Evolutionary conservation across 768 basidiomycete genomes (phyloP).

Genomic region (Rhodocollybia butyracea): DNA sequence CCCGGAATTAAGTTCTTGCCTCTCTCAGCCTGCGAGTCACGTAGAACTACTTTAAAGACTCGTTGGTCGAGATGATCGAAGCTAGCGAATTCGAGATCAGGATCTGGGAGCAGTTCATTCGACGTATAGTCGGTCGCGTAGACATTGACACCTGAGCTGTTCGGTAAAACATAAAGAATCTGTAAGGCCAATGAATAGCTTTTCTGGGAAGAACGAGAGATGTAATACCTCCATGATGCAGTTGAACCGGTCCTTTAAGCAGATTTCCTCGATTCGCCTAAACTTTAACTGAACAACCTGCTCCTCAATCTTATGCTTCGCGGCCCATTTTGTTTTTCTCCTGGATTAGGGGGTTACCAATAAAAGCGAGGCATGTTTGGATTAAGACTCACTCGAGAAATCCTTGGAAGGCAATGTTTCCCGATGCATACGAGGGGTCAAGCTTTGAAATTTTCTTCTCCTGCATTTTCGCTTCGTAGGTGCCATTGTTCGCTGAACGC

Average conservation of each 20-base stretch:
- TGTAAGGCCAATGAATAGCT: slow-evolving; percentile 1
- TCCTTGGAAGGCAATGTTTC: slow-evolving; percentile 33
- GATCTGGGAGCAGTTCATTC: slow-evolving; percentile 38
- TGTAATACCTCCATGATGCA: slow-evolving; percentile 56
- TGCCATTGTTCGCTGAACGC: slow-evolving; percentile 31
- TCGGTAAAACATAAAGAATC: not conserved
- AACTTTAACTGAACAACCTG: slow-evolving; percentile 35
- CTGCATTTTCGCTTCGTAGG: slow-evolving; percentile 52
- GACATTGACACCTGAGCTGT: slow-evolving; percentile 21
- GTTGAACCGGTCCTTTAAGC: slow-evolving; percentile 41
- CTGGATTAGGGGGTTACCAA: slow-evolving; percentile 25
- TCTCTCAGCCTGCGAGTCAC: slow-evolving; percentile 42
- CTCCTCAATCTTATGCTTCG: slow-evolving; percentile 18
- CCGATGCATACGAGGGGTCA: slow-evolving; percentile 31
- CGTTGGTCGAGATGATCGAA: slow-evolving; percentile 43
- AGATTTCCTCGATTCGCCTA: slow-evolving; percentile 44
- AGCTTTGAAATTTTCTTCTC: slow-evolving; percentile 43
- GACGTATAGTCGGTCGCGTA: slow-evolving; percentile 68
- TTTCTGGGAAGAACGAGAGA: not conserved
- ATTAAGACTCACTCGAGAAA: slow-evolving; percentile 46
- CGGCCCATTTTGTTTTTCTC: slow-evolving; percentile 46
- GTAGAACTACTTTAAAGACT: slow-evolving; percentile 49
- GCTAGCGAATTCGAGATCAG: slow-evolving; percentile 31
- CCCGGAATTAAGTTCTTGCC: slow-evolving; percentile 37
- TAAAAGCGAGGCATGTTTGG: slow-evolving; percentile 5